Base-by-base conservation (phyloP, 2,329 filamentous ascomycete genomes). In the Cordyceps pruinosa region DNA sequence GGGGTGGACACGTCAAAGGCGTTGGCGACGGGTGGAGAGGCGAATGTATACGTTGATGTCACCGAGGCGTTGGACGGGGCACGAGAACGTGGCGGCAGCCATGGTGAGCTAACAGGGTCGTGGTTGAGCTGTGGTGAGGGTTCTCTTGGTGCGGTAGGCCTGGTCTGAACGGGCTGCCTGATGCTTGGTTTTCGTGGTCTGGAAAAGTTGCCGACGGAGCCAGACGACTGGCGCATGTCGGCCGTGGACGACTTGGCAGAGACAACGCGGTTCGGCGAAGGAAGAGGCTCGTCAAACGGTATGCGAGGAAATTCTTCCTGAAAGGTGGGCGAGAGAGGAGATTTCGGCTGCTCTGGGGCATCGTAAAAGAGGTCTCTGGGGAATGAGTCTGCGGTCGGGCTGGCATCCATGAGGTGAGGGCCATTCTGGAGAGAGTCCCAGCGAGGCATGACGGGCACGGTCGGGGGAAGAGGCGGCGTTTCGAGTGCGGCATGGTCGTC, bases 191-290 rank as follows among this genome's bases (percentile, higher is more conserved):
- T 81, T 58, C 81, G 74, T 42, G 81, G 81, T 39, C 81, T 75
- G n/a, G 81, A 84, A 66, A 84, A 84, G 68, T 84, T 84, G 63
- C 78, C 77, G 46, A 81, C 72, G 46, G 67, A 65, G 61, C 71
- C 69, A 53, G 65, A 67, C 48, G 73, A 70, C 50, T 69, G 65
- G 68, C 74, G 67, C 58, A 71, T 61, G 56, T 73, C 70, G 45
- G 65, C 57, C 37, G 66, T 62, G 42, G 70, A 71, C 46, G 68
- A 66, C 57, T 71, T 69, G 34, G 66, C 61, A 45, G 59, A 65
- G 53, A 71, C 56, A 10, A 65, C 61, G 45, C 66, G 65, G 57
- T 63, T 66, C 49, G 71, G 68, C 51, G 66, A 67, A 55, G 47
- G 28, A n/a, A 46, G 54, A 26, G 41, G 44, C 5, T 53, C 39